Evolutionary conservation across 2,329 filamentous ascomycete species (phyloP).

Genomic region (Akanthomyces muscarius): DNA sequence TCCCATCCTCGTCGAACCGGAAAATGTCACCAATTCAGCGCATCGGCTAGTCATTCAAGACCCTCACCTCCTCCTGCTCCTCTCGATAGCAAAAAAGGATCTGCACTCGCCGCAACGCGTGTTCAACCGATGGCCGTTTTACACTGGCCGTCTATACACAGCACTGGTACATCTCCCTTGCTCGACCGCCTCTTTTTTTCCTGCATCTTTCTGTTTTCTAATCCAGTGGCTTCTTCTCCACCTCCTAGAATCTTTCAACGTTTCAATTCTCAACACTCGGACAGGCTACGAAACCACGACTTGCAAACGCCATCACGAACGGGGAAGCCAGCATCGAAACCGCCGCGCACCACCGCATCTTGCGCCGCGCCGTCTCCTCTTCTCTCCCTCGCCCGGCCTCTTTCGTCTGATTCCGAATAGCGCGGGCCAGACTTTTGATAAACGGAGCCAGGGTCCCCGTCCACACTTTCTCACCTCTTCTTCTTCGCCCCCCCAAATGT

Average conservation of each 20-base stretch:
- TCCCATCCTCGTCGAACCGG: background rate
- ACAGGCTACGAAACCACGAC: background rate
- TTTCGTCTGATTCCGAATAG: constrained; percentile 7
- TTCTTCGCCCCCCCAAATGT: constrained; percentile 4
- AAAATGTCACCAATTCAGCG: background rate
- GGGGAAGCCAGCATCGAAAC: background rate
- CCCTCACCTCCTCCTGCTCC: background rate
- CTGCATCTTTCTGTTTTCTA: background rate
- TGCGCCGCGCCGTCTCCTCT: background rate
- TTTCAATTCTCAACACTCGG: background rate
- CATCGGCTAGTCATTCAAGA: background rate
- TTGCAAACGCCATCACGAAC: background rate
- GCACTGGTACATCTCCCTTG: background rate
- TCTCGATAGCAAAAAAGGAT: background rate
- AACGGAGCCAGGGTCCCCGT: background rate
- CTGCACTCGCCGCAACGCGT: constrained; percentile 9
- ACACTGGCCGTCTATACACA: background rate
- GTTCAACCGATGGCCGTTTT: background rate
- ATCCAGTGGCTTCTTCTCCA: background rate
- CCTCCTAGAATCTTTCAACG: constrained; percentile 1
- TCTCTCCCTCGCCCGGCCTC: background rate
- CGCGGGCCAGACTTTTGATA: background rate
- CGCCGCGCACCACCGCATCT: background rate
- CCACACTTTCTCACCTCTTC: background rate
- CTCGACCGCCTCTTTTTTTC: constrained; percentile 10